These are phyloP conservation scores for Sporothrix mexicana DNA, from an alignment of 2,329 filamentous ascomycete genomes.

Conservation along the genomic window DNA sequence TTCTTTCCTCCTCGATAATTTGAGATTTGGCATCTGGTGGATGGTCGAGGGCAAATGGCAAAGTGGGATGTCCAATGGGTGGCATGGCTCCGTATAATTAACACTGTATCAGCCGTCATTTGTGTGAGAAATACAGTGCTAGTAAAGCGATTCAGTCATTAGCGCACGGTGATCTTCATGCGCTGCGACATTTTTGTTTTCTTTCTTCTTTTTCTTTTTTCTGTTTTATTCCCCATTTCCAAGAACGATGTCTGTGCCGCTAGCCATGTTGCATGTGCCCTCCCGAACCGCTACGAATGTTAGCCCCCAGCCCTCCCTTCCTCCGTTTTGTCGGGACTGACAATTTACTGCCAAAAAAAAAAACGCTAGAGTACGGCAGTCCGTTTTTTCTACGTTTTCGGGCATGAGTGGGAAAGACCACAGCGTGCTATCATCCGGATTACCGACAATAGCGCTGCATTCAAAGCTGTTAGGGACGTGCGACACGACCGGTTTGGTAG, in stretches of 20 bases:
- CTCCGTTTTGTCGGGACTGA: background rate
- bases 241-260: conserved; percentile 17
- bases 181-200: background rate
- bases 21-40: background rate
- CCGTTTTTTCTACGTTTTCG: background rate
- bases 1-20: background rate
- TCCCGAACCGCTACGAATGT: background rate
- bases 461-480: background rate
- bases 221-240: background rate
- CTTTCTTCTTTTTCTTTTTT: background rate
- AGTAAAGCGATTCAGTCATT: background rate
- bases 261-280: conserved; percentile 11
- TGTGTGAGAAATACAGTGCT: conserved; percentile 5
- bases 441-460: background rate
- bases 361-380: background rate
- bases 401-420: background rate
- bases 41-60: background rate
- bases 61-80: background rate
- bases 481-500: background rate
- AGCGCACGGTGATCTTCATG: background rate
- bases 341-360: background rate
- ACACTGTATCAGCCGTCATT: background rate
- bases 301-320: background rate
- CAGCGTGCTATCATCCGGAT: background rate
- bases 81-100: background rate